Conservation (phyloP, 176 grass and related monocot genomes). For the Ensete glaucum region DNA sequence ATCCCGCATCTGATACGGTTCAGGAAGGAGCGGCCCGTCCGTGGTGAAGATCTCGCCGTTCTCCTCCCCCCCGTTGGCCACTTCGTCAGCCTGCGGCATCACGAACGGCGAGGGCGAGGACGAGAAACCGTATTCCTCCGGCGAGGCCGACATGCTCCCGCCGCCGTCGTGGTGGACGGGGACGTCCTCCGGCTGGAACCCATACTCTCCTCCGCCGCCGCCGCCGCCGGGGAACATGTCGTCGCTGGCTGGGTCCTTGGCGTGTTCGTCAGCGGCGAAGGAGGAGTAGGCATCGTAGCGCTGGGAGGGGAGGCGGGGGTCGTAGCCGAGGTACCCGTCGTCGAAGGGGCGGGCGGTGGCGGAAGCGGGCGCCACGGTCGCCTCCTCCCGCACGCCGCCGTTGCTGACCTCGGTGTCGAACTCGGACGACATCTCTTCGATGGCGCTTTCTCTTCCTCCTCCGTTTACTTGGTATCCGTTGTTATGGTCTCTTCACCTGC, state of each 20-base stretch:
- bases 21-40: conserved; percentile 2
- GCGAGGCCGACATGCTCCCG: neutral
- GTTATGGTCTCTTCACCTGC: neutral
- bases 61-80: neutral
- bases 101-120: neutral
- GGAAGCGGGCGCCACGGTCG: neutral
- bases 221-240: neutral
- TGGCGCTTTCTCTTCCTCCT: neutral
- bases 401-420: conserved; percentile 1
- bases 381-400: neutral
- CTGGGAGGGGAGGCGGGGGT: neutral
- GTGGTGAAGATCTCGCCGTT: conserved; percentile 13
- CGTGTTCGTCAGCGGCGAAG: neutral
- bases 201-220: neutral
- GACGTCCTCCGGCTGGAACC: neutral
- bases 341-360: neutral
- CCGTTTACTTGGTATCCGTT: neutral
- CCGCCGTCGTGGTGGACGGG: neutral
- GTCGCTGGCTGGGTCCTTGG: neutral
- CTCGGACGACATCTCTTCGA: conserved; percentile 2
- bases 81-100: neutral
- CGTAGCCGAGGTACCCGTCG: neutral
- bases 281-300: neutral
- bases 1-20: conserved; percentile 14
- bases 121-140: conserved; percentile 3